Base-by-base conservation (phyloP, 2,329 filamentous ascomycete species). In the Aureobasidium melanogenum region DNA sequence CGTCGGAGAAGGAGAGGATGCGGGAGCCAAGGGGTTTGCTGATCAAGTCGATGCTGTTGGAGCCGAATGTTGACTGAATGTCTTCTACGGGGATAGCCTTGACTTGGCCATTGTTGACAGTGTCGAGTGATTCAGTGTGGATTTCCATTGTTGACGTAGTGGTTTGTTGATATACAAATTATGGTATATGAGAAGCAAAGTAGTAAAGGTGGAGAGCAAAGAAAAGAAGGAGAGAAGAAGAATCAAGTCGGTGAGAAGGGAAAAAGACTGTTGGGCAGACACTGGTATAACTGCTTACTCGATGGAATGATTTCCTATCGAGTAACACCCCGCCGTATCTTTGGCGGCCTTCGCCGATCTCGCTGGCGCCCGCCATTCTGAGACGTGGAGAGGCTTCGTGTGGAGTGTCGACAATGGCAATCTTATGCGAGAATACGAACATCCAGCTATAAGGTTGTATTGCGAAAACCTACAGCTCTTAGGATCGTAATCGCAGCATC, bases 1-100 rank as follows among this genome's bases (percentile, higher is more conserved):
- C 82, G 72, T 85, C 81, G 64, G 79, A 82, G 73, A 78, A 80
- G 64, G 80, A 74, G 64, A 85, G 74, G 66, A 85, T 73, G 63
- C 74, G 72, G n/a, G 78, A 80, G 62, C 77, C 77, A 26, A 81
- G 76, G 14, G 76, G 74, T 24, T 75, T 77, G 66, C 78, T 81
- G 63, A 84, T 79, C 50, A 85, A 76, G 62, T 80, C 79, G 63
- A 76, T 83, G 68, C 80, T 83, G 63, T 79, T 78, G 46, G 79
- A 80, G 55, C 79, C 78, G 71, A 84, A 84, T 12, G 78, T 79
- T 5, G 73, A 65, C 69, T 84, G 80, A 64, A 84, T 84, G 14
- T 63, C 62, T 6, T 65, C 64, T 3, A 55, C 47, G n/a, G 62
- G 41, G 17, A 65, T 62, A 19, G 38, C 39, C 32, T 61, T 63